Conservation (phyloP, 2,329 filamentous ascomycete genomes). For the Colletotrichum filicis region DNA sequence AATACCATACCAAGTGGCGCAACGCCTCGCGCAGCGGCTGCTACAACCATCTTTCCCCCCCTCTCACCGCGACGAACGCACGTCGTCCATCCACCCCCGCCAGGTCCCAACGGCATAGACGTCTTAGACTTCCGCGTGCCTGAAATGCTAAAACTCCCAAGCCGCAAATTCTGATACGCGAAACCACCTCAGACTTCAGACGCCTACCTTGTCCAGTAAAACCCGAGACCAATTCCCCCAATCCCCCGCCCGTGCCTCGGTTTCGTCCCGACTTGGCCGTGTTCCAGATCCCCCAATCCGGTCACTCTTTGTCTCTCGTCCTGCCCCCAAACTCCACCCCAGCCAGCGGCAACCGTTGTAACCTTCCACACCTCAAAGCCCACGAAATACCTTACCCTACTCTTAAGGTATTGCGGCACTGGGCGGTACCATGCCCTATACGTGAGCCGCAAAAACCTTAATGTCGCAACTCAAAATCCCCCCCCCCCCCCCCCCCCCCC, state of each 20-base stretch:
- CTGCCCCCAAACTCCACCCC: neutral
- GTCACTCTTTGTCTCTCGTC: neutral
- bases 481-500: no score
- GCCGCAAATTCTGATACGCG: neutral
- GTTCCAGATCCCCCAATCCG: neutral
- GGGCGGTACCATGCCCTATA: neutral
- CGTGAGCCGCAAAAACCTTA: constrained; percentile 9
- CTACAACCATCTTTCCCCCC: no score
- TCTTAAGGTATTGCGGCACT: no score
- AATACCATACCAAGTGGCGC: no score
- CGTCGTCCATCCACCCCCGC: neutral
- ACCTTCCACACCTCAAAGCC: neutral
- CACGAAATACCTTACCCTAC: no score
- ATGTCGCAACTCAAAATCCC: neutral
- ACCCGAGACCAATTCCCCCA: neutral
- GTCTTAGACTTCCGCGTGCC: constrained; percentile 2
- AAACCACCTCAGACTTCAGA: neutral
- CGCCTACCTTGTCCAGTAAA: neutral
- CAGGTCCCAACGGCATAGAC: neutral
- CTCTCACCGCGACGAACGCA: neutral
- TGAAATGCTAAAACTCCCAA: neutral
- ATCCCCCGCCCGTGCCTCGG: neutral
- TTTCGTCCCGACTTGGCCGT: neutral
- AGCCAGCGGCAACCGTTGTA: neutral
- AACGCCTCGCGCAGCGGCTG: no score